These are phyloP conservation scores for Pulveroboletus sp. DNA, from an alignment of 1,284 basidiomycete species.

Conservation along the genomic window DNA sequence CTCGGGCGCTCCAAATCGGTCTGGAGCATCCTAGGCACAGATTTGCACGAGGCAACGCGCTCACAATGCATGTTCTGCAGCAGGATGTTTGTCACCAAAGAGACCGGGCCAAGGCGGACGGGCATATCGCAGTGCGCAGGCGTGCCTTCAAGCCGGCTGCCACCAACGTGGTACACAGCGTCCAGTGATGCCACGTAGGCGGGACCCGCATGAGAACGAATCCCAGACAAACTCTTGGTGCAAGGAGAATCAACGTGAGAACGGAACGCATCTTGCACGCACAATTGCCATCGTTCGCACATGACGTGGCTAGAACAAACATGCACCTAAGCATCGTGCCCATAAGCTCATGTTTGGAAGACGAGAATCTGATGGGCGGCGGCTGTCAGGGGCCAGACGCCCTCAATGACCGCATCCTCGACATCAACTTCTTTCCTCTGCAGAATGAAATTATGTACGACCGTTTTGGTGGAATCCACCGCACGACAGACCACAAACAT, in stretches of 20 bases:
- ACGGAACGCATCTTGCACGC: background rate
- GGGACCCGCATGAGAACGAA: background rate
- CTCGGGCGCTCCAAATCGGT: background rate
- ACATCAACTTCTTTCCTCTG: slow-evolving; percentile 32
- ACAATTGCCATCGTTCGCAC: background rate
- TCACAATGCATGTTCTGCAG: slow-evolving; percentile 16
- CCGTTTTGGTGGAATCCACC: slow-evolving; percentile 17
- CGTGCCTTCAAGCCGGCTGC: background rate
- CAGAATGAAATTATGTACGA: slow-evolving; percentile 34
- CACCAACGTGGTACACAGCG: background rate
- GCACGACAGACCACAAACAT: slow-evolving; percentile 33
- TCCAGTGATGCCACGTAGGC: too few species aligned
- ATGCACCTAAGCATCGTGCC: background rate
- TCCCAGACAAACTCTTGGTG: background rate
- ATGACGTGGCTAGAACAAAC: background rate
- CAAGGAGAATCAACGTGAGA: slow-evolving; percentile 2
- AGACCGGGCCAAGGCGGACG: background rate
- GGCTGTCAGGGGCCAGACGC: slow-evolving; percentile 34
- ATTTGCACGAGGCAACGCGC: slow-evolving; percentile 11
- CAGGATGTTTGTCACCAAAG: slow-evolving; percentile 1
- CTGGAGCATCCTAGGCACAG: background rate
- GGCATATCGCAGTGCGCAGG: slow-evolving; percentile 8
- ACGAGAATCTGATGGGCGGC: slow-evolving; percentile 35
- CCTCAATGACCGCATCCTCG: slow-evolving; percentile 31
- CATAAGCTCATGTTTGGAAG: slow-evolving; percentile 20